Evolutionary conservation across 2,329 filamentous ascomycete genomes (phyloP).

Genomic region (Macrophomina tecta): DNA sequence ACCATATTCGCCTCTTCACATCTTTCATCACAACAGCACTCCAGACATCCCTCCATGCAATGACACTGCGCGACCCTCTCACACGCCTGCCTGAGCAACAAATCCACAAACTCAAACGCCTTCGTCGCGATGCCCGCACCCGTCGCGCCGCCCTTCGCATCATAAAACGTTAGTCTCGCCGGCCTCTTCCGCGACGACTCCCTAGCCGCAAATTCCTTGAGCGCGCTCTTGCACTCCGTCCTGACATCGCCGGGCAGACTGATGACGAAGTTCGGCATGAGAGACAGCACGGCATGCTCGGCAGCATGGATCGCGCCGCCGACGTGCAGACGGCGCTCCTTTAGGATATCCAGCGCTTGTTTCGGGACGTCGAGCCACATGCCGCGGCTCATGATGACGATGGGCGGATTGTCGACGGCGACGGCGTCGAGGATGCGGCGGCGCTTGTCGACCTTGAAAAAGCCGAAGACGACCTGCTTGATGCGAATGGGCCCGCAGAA

Average conservation of each 20-base stretch:
- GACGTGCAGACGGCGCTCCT: slow-evolving; percentile 74
- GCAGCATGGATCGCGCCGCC: slow-evolving; percentile 93
- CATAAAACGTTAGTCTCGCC: slow-evolving; percentile 90
- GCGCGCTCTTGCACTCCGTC: slow-evolving; percentile 88
- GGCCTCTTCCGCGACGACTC: slow-evolving; percentile 79
- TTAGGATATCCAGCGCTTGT: slow-evolving; percentile 77
- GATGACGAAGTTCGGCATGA: slow-evolving; percentile 91
- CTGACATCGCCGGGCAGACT: slow-evolving; percentile 88
- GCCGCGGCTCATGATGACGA: slow-evolving; percentile 82
- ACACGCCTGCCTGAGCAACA: slow-evolving; percentile 77
- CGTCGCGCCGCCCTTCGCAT: slow-evolving; percentile 84
- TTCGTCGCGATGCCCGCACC: slow-evolving; percentile 89
- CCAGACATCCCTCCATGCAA: slow-evolving; percentile 82
- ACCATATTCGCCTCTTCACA: slow-evolving; percentile 89
- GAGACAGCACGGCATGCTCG: slow-evolving; percentile 84
- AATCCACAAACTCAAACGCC: slow-evolving; percentile 89
- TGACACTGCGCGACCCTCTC: slow-evolving; percentile 76
- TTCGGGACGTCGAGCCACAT: slow-evolving; percentile 96
- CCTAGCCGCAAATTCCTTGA: slow-evolving; percentile 82
- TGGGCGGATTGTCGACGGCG: slow-evolving; percentile 89
- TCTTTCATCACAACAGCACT: slow-evolving; percentile 84
- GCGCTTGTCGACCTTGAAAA: slow-evolving; percentile 93
- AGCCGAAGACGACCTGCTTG: slow-evolving; percentile 88
- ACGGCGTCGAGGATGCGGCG: slow-evolving; percentile 89
- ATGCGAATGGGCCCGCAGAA: slow-evolving; percentile 89